A percentile compares a stretch with the other conserved stretches of the same genome.
These are phyloP conservation scores for Colletotrichum sp. DNA, from an alignment of 2,329 filamentous ascomycete genomes.

Conservation along the genomic window DNA sequence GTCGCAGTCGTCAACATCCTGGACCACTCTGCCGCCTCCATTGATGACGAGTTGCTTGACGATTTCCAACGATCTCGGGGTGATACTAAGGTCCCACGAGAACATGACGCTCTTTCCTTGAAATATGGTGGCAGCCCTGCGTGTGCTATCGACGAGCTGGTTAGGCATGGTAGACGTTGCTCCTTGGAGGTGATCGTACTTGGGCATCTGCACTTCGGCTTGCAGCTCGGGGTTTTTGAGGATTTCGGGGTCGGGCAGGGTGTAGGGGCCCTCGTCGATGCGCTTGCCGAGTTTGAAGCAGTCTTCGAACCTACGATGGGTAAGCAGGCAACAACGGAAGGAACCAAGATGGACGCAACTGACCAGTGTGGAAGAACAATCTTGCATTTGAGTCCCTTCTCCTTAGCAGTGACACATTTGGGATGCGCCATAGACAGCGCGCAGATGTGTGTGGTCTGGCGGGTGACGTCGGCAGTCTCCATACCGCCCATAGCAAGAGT, in stretches of 20 bases:
- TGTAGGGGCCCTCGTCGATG: conserved; percentile 88
- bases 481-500: conserved; percentile 89
- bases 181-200: conserved; percentile 68
- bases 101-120: conserved; percentile 79
- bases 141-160: conserved; percentile 44
- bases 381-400: conserved; percentile 74
- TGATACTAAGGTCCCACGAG: conserved; percentile 75
- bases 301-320: conserved; percentile 72
- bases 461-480: conserved; percentile 74
- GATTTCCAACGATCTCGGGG: conserved; percentile 67
- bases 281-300: conserved; percentile 91
- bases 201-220: conserved; percentile 60
- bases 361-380: conserved; percentile 91
- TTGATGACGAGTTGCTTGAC: conserved; percentile 73
- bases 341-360: no score
- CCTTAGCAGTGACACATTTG: conserved; percentile 67
- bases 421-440: conserved; percentile 77
- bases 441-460: conserved; percentile 86
- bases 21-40: conserved; percentile 74
- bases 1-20: conserved; percentile 72
- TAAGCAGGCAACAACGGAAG: no score
- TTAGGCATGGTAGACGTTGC: conserved; percentile 61
- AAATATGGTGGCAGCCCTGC: conserved; percentile 74
- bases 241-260: conserved; percentile 85
- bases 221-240: conserved; percentile 64